Percentiles rank a stretch among this genome's conserved stretches.
Evolutionary conservation across 345 rosid species (phyloP).

Genomic region (Sisymbrium altissimum): DNA sequence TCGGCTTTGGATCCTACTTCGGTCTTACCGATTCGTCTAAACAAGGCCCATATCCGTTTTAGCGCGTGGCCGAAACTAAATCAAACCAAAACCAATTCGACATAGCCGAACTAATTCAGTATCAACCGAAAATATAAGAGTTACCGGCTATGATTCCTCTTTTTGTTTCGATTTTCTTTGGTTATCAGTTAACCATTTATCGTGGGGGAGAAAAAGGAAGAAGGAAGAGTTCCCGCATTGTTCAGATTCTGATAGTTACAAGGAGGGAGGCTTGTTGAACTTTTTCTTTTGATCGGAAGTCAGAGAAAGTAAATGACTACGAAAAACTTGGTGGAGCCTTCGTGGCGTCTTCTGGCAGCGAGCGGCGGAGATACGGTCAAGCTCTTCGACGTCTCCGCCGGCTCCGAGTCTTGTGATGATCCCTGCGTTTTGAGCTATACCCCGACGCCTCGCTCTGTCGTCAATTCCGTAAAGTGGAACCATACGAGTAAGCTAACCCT

Average conservation of each 20-base stretch:
- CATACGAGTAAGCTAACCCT: slow-evolving; percentile 60
- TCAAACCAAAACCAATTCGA: no score
- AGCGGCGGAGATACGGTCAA: slow-evolving; percentile 83
- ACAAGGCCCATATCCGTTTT: no score
- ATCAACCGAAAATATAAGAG: no score
- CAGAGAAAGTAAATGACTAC: slow-evolving; percentile 8
- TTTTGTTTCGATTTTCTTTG: background rate
- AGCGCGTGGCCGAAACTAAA: no score
- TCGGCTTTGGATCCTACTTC: no score
- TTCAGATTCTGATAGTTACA: background rate
- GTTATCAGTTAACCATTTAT: background rate
- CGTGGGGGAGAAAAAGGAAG: background rate
- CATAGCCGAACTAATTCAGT: no score
- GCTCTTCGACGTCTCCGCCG: slow-evolving; percentile 62
- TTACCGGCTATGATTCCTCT: no score
- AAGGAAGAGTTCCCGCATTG: slow-evolving; percentile 2
- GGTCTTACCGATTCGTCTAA: no score
- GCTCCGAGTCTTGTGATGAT: slow-evolving; percentile 57
- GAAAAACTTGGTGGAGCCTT: slow-evolving; percentile 57
- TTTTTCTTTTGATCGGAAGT: background rate
- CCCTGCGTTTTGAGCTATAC: slow-evolving; percentile 66
- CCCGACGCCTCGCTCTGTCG: slow-evolving; percentile 61
- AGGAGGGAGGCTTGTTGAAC: no score
- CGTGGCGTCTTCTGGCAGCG: slow-evolving; percentile 64
- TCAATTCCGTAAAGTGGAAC: slow-evolving; percentile 88